phyloP scores from a whole-genome alignment of 148 eudicot genomes.

The Suaeda aralocaspica region DNA sequence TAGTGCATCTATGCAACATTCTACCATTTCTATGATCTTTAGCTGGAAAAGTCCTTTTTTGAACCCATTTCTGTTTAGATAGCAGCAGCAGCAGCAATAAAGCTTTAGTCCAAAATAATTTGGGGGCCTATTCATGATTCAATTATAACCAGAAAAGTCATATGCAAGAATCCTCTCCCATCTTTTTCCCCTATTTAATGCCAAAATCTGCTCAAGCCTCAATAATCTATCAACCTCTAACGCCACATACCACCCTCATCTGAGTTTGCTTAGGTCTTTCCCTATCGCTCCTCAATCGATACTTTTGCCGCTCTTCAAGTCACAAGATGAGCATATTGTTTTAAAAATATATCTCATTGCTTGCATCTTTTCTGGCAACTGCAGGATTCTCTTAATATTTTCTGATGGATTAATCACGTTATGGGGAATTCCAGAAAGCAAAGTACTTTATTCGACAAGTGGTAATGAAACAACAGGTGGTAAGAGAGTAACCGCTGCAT shows the following conservation, averaged over 20 bases:
- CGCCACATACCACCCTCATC: too few species aligned
- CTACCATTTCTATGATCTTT: not conserved
- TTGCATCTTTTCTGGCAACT: conserved; percentile 14
- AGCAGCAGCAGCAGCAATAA: not conserved
- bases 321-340: too few species aligned
- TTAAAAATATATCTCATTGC: too few species aligned
- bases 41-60: not conserved
- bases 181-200: too few species aligned
- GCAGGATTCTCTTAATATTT: conserved; percentile 75
- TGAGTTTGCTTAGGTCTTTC: too few species aligned
- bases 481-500: conserved; percentile 77
- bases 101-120: not conserved
- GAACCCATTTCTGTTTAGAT: not conserved
- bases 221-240: too few species aligned
- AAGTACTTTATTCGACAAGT: conserved; percentile 49
- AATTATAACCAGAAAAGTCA: too few species aligned
- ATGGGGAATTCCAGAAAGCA: conserved; percentile 81
- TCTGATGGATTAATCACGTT: conserved; percentile 67
- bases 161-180: too few species aligned
- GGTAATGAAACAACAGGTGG: conserved; percentile 65
- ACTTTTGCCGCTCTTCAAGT: too few species aligned
- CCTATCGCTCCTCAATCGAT: too few species aligned
- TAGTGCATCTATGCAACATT: conserved; percentile 21
- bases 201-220: too few species aligned
- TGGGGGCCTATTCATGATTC: too few species aligned